These are phyloP conservation scores for Cryptosporidium ryanae DNA, from an alignment of 169 alveolate species.

Conservation along the genomic window DNA sequence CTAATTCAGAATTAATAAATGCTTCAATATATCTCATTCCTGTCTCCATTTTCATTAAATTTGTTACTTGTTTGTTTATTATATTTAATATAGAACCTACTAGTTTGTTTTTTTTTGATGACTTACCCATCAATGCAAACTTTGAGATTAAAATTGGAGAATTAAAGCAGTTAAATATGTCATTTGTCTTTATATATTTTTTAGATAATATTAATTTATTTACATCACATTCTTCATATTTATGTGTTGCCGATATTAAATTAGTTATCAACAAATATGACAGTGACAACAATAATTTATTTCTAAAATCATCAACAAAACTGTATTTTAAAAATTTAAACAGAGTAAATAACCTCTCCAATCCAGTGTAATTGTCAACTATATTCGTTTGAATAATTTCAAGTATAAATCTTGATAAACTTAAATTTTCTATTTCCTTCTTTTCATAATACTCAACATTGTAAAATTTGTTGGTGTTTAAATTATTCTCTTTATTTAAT, in stretches of 20 bases:
- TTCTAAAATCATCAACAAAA: background rate
- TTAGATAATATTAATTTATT: conserved; percentile 4
- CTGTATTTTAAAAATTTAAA: background rate
- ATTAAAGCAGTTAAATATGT: conserved; percentile 14
- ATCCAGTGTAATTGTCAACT: background rate
- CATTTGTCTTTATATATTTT: conserved; percentile 4
- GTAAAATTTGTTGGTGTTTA: background rate
- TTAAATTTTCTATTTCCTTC: conserved; percentile 16
- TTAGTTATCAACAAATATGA: background rate
- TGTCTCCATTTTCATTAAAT: conserved; percentile 21
- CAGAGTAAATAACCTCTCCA: background rate
- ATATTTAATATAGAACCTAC: conserved; percentile 3
- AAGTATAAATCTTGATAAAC: conserved; percentile 27
- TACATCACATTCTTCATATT: background rate
- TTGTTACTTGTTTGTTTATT: conserved; percentile 9
- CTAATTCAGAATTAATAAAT: background rate
- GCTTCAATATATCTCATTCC: conserved; percentile 25
- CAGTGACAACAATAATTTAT: background rate
- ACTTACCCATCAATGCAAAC: conserved; percentile 22
- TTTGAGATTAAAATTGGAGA: conserved; percentile 57
- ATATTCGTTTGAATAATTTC: conserved; percentile 43
- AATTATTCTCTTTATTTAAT: conserved; percentile 9
- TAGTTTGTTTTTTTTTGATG: conserved; percentile 1
- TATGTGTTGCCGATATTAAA: background rate
- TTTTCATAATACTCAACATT: no score